Evolutionary conservation across 805 yeast species (phyloP).

Genomic region (Jamesozyma piceae): DNA sequence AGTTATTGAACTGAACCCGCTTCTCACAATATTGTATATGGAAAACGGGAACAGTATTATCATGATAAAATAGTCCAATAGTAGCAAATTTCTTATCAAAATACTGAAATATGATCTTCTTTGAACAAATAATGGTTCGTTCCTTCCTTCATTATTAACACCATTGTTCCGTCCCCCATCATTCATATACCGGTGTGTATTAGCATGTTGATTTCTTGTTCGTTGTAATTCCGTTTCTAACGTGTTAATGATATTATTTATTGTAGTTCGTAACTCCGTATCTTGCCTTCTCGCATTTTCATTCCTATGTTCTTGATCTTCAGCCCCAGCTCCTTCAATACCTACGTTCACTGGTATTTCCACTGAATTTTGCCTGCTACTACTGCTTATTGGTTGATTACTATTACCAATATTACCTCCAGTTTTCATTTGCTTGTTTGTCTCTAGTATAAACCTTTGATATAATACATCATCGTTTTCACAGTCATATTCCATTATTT

Average conservation of each 20-base stretch:
- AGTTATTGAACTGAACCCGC: constrained; percentile 25
- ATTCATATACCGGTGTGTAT: background rate
- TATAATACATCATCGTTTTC: background rate
- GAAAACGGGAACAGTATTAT: constrained; percentile 27
- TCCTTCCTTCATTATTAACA: background rate
- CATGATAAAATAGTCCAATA: constrained; percentile 24
- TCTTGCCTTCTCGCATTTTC: background rate
- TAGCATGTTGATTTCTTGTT: background rate
- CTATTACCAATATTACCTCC: background rate
- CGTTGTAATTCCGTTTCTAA: constrained; percentile 4
- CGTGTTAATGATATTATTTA: constrained; percentile 1
- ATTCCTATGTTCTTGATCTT: background rate
- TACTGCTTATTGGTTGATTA: background rate
- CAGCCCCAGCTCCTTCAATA: background rate
- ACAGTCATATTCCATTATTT: background rate
- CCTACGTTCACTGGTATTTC: background rate
- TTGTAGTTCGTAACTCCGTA: constrained; percentile 1
- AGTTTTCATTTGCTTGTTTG: background rate
- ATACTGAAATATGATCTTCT: constrained; percentile 18
- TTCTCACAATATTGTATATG: constrained; percentile 23
- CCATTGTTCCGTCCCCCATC: background rate
- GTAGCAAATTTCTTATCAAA: constrained; percentile 19
- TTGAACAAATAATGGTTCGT: constrained; percentile 12
- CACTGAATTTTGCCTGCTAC: background rate
- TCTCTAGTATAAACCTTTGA: background rate